phyloP scores from a whole-genome alignment of 495 filamentous ascomycete species.

The Hyaloscypha variabilis region DNA sequence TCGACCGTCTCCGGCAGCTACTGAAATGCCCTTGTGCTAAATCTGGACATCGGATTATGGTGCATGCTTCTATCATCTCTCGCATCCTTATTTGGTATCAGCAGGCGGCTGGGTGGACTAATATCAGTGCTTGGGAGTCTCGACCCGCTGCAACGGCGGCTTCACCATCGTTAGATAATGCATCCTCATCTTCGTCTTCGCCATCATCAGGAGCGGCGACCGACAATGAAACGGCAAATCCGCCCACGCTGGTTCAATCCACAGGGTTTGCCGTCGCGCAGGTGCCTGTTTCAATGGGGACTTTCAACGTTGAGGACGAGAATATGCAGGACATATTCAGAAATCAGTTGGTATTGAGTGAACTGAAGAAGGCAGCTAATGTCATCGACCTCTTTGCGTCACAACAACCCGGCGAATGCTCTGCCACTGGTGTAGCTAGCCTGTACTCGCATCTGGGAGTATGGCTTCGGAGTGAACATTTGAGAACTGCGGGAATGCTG shows the following conservation, averaged over 20 bases:
- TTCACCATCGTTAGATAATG: constrained; percentile 15
- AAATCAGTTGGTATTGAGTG: constrained; percentile 28
- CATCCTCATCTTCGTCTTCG: constrained; percentile 15
- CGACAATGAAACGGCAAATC: constrained; percentile 8
- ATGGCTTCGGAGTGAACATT: constrained; percentile 29
- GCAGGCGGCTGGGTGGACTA: constrained; percentile 34
- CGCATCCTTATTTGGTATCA: constrained; percentile 38
- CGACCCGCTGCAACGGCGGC: constrained; percentile 12
- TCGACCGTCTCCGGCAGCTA: constrained; percentile 33
- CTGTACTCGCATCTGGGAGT: constrained; percentile 24
- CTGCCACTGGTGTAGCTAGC: constrained; percentile 14
- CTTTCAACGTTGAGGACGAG: constrained; percentile 31
- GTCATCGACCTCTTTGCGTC: constrained; percentile 30
- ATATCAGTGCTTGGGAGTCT: constrained; percentile 15
- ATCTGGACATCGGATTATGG: constrained; percentile 31
- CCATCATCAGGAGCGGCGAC: constrained; percentile 16
- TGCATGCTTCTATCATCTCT: constrained; percentile 40
- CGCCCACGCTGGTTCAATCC: constrained; percentile 22
- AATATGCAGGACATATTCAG: constrained; percentile 29
- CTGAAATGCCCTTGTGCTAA: constrained; percentile 36
- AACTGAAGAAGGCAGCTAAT: constrained; percentile 26
- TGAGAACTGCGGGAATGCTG: constrained; percentile 20
- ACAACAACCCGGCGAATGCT: constrained; percentile 17
- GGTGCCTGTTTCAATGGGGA: constrained; percentile 28
- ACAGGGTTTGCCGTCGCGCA: constrained; percentile 26